These are phyloP conservation scores for Jacaranda mimosifolia DNA, from an alignment of 257 asterid genomes.

Conservation along the genomic window DNA sequence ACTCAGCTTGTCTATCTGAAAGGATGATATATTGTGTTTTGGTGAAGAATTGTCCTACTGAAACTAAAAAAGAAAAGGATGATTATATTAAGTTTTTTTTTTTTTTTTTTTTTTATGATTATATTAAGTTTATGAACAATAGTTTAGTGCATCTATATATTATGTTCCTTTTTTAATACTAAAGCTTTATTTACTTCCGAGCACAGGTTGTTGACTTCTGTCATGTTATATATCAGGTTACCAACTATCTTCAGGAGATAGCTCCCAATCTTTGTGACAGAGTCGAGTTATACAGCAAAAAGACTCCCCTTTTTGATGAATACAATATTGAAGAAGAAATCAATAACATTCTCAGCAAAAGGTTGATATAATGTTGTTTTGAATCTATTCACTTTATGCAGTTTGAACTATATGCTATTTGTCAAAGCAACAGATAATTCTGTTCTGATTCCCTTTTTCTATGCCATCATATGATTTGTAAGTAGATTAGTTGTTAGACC, in stretches of 20 bases:
- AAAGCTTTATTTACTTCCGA: slow-evolving; percentile 31
- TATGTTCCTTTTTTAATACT: neutral
- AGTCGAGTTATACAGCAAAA: slow-evolving; percentile 78
- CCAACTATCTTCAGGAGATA: slow-evolving; percentile 94
- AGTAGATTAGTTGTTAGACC: too few relatives aligned
- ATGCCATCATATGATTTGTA: neutral
- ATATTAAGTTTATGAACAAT: too few relatives aligned
- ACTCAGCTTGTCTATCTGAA: slow-evolving; percentile 20
- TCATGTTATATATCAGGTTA: slow-evolving; percentile 65
- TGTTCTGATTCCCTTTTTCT: slow-evolving; percentile 8
- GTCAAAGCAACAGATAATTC: slow-evolving; percentile 22
- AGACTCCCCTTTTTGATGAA: slow-evolving; percentile 89
- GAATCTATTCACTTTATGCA: slow-evolving; percentile 14
- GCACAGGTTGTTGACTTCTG: slow-evolving; percentile 39
- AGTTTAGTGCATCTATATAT: slow-evolving; percentile 6
- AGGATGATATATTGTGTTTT: slow-evolving; percentile 14
- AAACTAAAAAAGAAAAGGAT: slow-evolving; percentile 22
- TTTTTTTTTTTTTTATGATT: too few relatives aligned
- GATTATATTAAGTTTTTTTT: neutral
- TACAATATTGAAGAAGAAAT: slow-evolving; percentile 89
- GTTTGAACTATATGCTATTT: slow-evolving; percentile 24
- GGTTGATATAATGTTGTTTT: slow-evolving; percentile 54
- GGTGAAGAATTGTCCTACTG: neutral
- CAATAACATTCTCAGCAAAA: slow-evolving; percentile 82
- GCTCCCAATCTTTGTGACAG: slow-evolving; percentile 95